These are phyloP conservation scores for Coniochaeta sp. DNA, from an alignment of 2,329 filamentous ascomycete genomes.

Conservation along the genomic window DNA sequence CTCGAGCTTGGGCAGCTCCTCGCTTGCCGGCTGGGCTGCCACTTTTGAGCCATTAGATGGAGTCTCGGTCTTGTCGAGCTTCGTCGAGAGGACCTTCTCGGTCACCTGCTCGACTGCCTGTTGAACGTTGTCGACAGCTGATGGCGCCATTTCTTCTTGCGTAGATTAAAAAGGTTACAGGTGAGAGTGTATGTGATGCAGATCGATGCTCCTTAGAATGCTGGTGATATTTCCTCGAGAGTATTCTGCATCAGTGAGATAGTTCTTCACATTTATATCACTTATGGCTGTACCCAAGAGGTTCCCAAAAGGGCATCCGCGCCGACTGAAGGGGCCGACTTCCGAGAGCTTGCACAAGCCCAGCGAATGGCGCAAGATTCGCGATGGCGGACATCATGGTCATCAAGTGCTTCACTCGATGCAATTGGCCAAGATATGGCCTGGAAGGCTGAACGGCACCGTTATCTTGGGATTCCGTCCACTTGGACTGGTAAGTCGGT, in stretches of 20 bases:
- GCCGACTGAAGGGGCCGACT: background rate
- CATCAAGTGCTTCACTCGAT: background rate
- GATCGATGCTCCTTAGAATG: no score
- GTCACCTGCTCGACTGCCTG: background rate
- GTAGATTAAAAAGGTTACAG: background rate
- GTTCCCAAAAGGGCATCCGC: background rate
- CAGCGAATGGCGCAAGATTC: slow-evolving; percentile 1
- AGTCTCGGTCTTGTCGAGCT: background rate
- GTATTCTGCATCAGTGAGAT: background rate
- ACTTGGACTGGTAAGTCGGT: background rate
- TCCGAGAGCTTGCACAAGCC: background rate
- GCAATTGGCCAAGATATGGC: background rate
- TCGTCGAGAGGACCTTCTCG: background rate
- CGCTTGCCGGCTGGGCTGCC: background rate
- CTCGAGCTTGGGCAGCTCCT: background rate
- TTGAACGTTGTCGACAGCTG: slow-evolving; percentile 1
- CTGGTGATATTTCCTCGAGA: no score
- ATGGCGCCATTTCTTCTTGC: background rate
- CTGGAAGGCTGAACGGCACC: background rate
- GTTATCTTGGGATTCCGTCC: background rate
- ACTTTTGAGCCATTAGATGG: background rate
- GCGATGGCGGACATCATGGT: background rate
- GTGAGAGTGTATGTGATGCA: no score
- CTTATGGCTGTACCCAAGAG: background rate
- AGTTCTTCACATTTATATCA: background rate